phyloP scores from a whole-genome alignment of 345 rosid species.

The Brassica rapa region DNA sequence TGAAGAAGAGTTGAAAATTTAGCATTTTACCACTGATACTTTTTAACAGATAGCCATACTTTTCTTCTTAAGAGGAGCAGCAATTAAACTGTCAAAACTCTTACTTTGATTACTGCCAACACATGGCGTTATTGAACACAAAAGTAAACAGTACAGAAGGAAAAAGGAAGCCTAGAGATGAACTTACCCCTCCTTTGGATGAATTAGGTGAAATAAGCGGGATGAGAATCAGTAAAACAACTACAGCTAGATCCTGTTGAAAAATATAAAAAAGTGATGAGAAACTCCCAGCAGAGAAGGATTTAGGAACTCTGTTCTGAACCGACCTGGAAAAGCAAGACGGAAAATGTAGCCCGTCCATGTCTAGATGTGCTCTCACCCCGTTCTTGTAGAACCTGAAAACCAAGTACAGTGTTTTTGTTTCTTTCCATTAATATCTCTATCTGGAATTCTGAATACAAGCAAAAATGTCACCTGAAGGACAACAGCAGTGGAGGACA shows the following conservation, averaged over 20 bases:
- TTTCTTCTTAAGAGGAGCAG: conserved; percentile 11
- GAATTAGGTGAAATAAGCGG: conserved; percentile 99
- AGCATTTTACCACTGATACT: conserved; percentile 10
- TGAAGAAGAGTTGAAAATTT: conserved; percentile 37
- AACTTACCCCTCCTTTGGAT: conserved; percentile 97
- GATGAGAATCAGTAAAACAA: conserved; percentile 92
- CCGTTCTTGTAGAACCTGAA: conserved; percentile 96
- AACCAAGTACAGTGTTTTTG: conserved; percentile 15
- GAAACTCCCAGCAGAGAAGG: conserved; percentile 14
- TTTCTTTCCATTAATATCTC: not conserved
- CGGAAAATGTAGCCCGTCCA: conserved; percentile 99
- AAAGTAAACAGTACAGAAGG: conserved; percentile 16
- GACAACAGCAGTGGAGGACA: conserved; percentile 98
- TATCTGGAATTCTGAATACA: conserved; percentile 15
- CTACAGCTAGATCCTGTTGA: conserved; percentile 96
- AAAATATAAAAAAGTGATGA: conserved; percentile 24
- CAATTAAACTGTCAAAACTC: not conserved
- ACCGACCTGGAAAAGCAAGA: conserved; percentile 91
- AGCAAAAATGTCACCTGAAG: conserved; percentile 62
- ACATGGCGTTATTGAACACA: not conserved
- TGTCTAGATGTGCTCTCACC: conserved; percentile 99
- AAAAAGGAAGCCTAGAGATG: conserved; percentile 11
- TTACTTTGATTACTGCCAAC: not conserved
- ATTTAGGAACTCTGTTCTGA: conserved; percentile 13
- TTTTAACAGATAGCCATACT: not conserved